Evolutionary conservation across 2,329 filamentous ascomycete species (phyloP), one percentile per base, ranked within the genome.

Genomic region (Ciborinia camelliae): DNA sequence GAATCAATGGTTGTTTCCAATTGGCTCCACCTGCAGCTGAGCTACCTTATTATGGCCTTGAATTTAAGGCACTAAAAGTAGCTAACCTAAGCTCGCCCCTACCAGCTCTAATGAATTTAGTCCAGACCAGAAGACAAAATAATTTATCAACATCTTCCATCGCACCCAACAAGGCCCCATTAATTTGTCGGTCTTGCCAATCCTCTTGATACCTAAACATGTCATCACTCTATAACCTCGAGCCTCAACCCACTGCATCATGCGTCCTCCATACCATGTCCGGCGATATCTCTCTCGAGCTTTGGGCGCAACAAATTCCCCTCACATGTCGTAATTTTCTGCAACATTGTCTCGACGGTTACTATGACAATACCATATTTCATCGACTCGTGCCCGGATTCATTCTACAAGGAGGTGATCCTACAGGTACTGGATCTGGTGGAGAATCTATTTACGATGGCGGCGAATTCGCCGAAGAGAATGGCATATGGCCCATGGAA

Each of bases 251-350:
- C 53, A 97, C 94, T 65, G 95, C 90, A 28, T 97, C 95, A 70
- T 92, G 91, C 64, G 88, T 97, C 70, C 83, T 99, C 50, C 89
- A 96, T 77, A 99, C 95, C 12, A 96, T 91, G 8, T 82, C 89
- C 53, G 95, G 95, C 77, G 93, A 97, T 73, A 84, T 99, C 65
- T 88, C 90, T 45, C 85, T 99, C 77, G 92, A 97, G 77, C 87
- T 99, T 65, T 99, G 97, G 81, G 93, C 93, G 23, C 95, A 95
- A 75, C 95, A 99, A 78, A 90, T 91, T 0, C 95, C 95, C 10
- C 82, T 97, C 68, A 90, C 95, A 32, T 92, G 89, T 75, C 92
- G 94, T 71, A 98, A 97, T 80, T 99, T 99, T 78, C 84, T 99
- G 45, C 95, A 99, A 77, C 89, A 93, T 74, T 95, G 91, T 75